Evolutionary conservation across 2,329 filamentous ascomycete species (phyloP).

Genomic region (Cordyceps tenuipes): DNA sequence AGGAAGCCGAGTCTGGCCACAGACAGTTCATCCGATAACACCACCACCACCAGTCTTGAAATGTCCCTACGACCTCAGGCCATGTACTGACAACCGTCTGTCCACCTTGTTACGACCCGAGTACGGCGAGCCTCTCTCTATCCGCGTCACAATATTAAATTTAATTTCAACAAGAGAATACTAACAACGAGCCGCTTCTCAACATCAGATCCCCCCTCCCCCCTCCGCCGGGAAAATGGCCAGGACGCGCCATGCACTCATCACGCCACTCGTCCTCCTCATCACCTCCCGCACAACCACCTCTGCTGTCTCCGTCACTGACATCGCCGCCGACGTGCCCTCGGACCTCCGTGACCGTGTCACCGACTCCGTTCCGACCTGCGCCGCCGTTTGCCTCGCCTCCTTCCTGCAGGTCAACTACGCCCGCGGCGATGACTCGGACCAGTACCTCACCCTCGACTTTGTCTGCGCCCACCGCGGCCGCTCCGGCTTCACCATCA

Average conservation of each 20-base stretch:
- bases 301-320: not conserved
- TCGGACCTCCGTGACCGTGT: constrained; percentile 28
- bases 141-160: too few species aligned
- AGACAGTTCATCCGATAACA: too few species aligned
- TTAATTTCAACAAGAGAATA: too few species aligned
- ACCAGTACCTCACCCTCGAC: constrained; percentile 41
- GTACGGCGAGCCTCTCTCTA: not conserved
- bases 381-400: constrained; percentile 52
- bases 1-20: too few species aligned
- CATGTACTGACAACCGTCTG: not conserved
- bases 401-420: constrained; percentile 57
- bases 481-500: constrained; percentile 55
- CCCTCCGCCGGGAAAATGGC: constrained; percentile 33
- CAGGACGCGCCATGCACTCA: constrained; percentile 12
- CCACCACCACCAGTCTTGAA: not conserved
- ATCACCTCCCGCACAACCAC: constrained; percentile 9
- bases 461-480: constrained; percentile 58
- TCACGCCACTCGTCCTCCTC: not conserved
- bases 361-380: constrained; percentile 42
- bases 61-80: not conserved
- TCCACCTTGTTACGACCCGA: not conserved
- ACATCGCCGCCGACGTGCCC: constrained; percentile 16
- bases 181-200: constrained; percentile 22
- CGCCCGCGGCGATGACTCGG: constrained; percentile 36
- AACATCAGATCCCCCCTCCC: not conserved